Evolutionary conservation across 805 yeast species (phyloP).

Genomic region (Wickerhamiella sorbophila): DNA sequence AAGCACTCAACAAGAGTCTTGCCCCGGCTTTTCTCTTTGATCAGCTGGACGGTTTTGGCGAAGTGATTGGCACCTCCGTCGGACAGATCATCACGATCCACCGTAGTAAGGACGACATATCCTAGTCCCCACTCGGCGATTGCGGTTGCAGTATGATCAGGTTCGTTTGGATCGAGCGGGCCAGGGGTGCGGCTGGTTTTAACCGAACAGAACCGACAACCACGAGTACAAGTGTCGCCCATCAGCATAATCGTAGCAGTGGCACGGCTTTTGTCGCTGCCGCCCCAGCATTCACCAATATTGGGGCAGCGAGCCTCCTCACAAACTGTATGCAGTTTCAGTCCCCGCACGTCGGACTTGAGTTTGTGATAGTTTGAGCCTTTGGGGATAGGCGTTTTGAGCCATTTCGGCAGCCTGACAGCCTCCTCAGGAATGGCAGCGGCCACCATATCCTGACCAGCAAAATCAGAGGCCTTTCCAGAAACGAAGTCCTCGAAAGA

Average conservation of each 20-base stretch:
- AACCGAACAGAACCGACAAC: constrained; percentile 97
- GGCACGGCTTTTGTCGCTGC: constrained; percentile 75
- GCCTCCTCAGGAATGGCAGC: constrained; percentile 25
- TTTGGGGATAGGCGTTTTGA: constrained; percentile 92
- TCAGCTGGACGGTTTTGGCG: constrained; percentile 70
- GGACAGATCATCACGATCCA: constrained; percentile 83
- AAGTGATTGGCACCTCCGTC: constrained; percentile 93
- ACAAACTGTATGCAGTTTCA: constrained; percentile 88
- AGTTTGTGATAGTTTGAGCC: constrained; percentile 71
- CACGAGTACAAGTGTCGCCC: constrained; percentile 98
- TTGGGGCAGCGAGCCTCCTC: constrained; percentile 99
- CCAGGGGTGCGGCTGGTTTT: constrained; percentile 82
- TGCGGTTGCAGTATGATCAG: constrained; percentile 96
- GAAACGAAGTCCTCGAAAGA: constrained; percentile 80
- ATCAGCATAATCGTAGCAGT: constrained; percentile 95
- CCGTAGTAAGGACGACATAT: constrained; percentile 92
- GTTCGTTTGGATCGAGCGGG: constrained; percentile 88
- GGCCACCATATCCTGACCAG: constrained; percentile 49
- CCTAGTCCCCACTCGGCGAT: constrained; percentile 97
- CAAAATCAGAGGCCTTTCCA: constrained; percentile 56
- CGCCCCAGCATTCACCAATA: constrained; percentile 99
- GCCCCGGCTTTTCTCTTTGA: constrained; percentile 72
- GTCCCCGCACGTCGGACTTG: constrained; percentile 74
- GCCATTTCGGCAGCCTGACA: constrained; percentile 76
- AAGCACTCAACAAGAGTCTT: constrained; percentile 85